Percentiles rank a stretch among this genome's conserved stretches.
Conservation (phyloP, 768 basidiomycete species). For the Boletus tylopilopsis region DNA sequence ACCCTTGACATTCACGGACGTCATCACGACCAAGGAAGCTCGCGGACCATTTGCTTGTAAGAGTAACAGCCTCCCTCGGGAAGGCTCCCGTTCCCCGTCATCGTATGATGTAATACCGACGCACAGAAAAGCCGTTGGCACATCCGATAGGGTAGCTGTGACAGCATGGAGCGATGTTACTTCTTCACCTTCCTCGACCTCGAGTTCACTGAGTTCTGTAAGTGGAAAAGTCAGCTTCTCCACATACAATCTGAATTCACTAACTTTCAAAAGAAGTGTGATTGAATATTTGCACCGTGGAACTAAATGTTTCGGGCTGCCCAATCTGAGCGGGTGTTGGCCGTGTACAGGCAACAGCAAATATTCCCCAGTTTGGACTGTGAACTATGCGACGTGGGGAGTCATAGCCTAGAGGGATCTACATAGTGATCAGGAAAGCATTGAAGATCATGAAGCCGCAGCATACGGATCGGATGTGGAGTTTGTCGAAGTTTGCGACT, state of each 20-base stretch:
- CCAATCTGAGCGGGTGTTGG: slow-evolving; percentile 52
- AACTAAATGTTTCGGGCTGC: slow-evolving; percentile 41
- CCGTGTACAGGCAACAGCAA: slow-evolving; percentile 65
- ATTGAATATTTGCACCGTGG: slow-evolving; percentile 65
- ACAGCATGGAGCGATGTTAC: slow-evolving; percentile 49
- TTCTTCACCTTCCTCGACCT: slow-evolving; percentile 50
- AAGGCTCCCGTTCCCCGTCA: slow-evolving; percentile 46
- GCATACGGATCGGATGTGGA: slow-evolving; percentile 76
- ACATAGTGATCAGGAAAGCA: slow-evolving; percentile 1
- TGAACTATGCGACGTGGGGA: slow-evolving; percentile 68
- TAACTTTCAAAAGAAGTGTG: slow-evolving; percentile 60
- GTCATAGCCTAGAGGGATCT: slow-evolving; percentile 72
- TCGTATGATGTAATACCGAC: slow-evolving; percentile 44
- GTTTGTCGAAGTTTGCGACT: slow-evolving; percentile 65
- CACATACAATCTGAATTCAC: slow-evolving; percentile 21
- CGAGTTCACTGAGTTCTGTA: slow-evolving; percentile 29
- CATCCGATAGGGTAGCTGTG: slow-evolving; percentile 25
- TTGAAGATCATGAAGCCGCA: not conserved
- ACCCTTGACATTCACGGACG: slow-evolving; percentile 50
- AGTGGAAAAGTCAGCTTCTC: slow-evolving; percentile 2
- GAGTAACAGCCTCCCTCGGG: slow-evolving; percentile 58
- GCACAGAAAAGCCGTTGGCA: slow-evolving; percentile 42
- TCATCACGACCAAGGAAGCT: slow-evolving; percentile 31
- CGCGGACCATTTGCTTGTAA: slow-evolving; percentile 35
- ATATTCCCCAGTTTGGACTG: slow-evolving; percentile 47